Conservation (phyloP, 2,329 filamentous ascomycete species). For the Botrytis hyacinthi region DNA sequence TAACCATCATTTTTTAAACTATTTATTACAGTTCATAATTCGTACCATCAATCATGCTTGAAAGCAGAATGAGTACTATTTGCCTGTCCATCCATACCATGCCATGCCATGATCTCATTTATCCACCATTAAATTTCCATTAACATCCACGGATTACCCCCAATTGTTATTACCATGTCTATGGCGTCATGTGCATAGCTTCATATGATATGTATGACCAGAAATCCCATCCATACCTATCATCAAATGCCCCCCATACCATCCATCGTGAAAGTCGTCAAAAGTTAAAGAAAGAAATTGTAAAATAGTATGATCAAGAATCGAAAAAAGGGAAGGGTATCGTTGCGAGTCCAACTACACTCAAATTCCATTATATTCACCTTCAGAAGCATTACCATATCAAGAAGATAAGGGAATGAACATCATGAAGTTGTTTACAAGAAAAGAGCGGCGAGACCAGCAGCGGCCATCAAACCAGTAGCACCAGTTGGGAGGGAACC, state of each 20-base stretch:
- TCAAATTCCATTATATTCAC: constrained; percentile 22
- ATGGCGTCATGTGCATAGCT: constrained; percentile 9
- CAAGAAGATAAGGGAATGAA: constrained; percentile 7
- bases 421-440: constrained; percentile 30
- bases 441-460: constrained; percentile 37
- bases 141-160: constrained; percentile 9
- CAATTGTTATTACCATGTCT: constrained; percentile 11
- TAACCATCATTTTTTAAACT: background rate
- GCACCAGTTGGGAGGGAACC: constrained; percentile 25
- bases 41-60: background rate
- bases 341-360: constrained; percentile 19
- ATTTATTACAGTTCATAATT: constrained; percentile 6
- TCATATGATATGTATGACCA: constrained; percentile 11
- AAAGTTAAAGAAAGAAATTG: constrained; percentile 18
- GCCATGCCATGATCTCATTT: background rate
- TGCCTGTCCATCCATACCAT: background rate
- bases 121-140: constrained; percentile 12
- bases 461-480: constrained; percentile 34
- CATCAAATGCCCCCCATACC: constrained; percentile 9
- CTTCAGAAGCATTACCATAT: constrained; percentile 21
- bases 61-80: constrained; percentile 3
- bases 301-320: constrained; percentile 25
- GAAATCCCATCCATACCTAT: constrained; percentile 15
- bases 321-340: constrained; percentile 32
- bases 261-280: constrained; percentile 17